These are phyloP conservation scores for Galerina sulciceps DNA, from an alignment of 768 basidiomycete genomes.

Conservation along the genomic window DNA sequence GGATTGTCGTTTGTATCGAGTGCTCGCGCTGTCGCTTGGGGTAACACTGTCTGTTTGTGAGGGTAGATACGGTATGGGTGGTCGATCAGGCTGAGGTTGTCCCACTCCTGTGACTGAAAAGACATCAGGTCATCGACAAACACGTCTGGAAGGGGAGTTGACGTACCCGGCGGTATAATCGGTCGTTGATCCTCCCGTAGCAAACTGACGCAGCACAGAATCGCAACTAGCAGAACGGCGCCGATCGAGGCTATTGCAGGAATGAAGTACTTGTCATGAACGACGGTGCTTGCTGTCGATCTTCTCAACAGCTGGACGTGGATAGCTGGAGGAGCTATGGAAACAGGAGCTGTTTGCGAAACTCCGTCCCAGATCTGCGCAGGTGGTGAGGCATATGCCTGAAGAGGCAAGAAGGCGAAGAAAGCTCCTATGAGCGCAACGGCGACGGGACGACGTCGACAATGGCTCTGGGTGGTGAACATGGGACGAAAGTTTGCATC, in stretches of 20 bases:
- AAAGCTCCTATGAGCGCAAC: background rate
- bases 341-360: background rate
- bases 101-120: background rate
- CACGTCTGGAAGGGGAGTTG: background rate
- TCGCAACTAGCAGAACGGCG: constrained; percentile 1
- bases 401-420: background rate
- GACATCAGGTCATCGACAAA: too few species aligned
- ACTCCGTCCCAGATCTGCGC: background rate
- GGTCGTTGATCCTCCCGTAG: background rate
- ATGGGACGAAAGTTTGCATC: too few species aligned
- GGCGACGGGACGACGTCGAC: background rate
- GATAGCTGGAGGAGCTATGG: background rate
- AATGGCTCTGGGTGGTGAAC: background rate
- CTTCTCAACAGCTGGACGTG: background rate
- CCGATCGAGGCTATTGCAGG: constrained; percentile 16
- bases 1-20: background rate
- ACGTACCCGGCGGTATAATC: background rate
- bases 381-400: background rate
- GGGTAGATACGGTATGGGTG: background rate
- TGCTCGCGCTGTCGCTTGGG: background rate
- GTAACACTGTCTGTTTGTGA: background rate
- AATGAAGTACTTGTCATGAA: constrained; percentile 20
- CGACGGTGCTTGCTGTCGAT: constrained; percentile 6
- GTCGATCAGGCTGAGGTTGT: background rate
- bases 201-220: constrained; percentile 13